These are phyloP conservation scores for Tetrapisispora pingtungensis DNA, from an alignment of 805 yeast species.

Conservation along the genomic window DNA sequence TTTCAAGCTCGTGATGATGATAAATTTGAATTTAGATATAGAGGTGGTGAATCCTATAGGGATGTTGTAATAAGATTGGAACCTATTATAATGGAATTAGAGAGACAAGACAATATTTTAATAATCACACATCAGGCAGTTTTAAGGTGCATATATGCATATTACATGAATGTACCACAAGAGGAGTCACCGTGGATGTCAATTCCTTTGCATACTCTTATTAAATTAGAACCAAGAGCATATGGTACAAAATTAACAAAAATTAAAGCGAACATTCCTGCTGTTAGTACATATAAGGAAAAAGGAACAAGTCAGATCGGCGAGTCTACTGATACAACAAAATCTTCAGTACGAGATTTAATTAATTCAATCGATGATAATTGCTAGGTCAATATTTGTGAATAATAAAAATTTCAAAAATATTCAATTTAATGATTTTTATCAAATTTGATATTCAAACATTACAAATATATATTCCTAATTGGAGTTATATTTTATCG, in stretches of 20 bases:
- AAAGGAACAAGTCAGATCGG: slow-evolving; percentile 63
- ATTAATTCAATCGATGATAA: slow-evolving; percentile 1
- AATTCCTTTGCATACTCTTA: slow-evolving; percentile 90
- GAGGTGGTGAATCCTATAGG: slow-evolving; percentile 95
- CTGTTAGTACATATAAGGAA: slow-evolving; percentile 92
- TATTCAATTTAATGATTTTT: no score
- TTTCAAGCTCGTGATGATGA: slow-evolving; percentile 92
- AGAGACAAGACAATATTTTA: slow-evolving; percentile 89
- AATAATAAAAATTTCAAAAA: no score
- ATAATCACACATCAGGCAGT: slow-evolving; percentile 98
- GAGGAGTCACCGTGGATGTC: slow-evolving; percentile 99
- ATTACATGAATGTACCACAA: slow-evolving; percentile 97
- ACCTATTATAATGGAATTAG: slow-evolving; percentile 97
- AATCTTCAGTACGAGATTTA: not conserved
- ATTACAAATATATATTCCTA: no score
- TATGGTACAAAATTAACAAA: slow-evolving; percentile 80
- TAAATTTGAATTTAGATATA: slow-evolving; percentile 88
- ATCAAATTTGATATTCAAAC: no score
- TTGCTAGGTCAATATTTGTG: not conserved
- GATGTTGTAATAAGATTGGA: slow-evolving; percentile 92
- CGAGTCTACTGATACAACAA: slow-evolving; percentile 18
- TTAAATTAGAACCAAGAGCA: slow-evolving; percentile 91
- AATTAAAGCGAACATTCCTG: slow-evolving; percentile 93
- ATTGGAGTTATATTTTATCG: no score
- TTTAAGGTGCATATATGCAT: slow-evolving; percentile 89